Conservation (phyloP, 805 yeast species). For the Candida koratica region DNA sequence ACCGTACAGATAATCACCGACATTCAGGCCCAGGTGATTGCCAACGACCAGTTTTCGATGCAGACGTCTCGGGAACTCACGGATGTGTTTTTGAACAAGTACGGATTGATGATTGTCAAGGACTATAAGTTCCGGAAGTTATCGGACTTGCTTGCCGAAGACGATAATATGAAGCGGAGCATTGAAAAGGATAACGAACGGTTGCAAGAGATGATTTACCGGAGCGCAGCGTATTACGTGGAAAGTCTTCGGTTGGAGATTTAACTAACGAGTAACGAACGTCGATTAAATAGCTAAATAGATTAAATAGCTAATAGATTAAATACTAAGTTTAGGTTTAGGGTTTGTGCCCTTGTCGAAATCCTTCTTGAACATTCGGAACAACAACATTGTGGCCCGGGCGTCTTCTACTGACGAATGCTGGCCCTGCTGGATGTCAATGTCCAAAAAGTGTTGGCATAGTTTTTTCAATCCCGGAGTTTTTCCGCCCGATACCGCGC, state of each 20-base stretch:
- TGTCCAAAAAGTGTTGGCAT: slow-evolving; percentile 49
- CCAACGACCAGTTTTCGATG: slow-evolving; percentile 16
- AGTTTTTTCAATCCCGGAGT: slow-evolving; percentile 71
- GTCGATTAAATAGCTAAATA: too few species aligned
- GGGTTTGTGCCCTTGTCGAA: slow-evolving; percentile 46
- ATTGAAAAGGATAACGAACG: slow-evolving; percentile 18
- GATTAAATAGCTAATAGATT: too few species aligned
- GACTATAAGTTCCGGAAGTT: slow-evolving; percentile 13
- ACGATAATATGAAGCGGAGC: slow-evolving; percentile 14
- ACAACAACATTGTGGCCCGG: slow-evolving; percentile 79
- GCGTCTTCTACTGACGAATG: slow-evolving; percentile 94
- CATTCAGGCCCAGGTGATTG: slow-evolving; percentile 21
- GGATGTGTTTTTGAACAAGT: slow-evolving; percentile 17
- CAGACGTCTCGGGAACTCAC: slow-evolving; percentile 15
- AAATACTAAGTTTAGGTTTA: too few species aligned
- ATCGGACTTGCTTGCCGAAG: slow-evolving; percentile 9
- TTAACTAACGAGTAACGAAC: too few species aligned
- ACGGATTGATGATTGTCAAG: slow-evolving; percentile 11
- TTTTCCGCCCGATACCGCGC: slow-evolving; percentile 58
- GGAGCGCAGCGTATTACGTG: slow-evolving; percentile 33
- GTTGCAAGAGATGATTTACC: slow-evolving; percentile 33
- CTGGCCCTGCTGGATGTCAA: slow-evolving; percentile 65
- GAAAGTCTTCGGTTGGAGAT: slow-evolving; percentile 35
- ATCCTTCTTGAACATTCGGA: slow-evolving; percentile 55
- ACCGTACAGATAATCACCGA: slow-evolving; percentile 26